A percentile compares a stretch with the other conserved stretches of the same genome.
Conservation (phyloP, 257 asterid species). For the Rauvolfia tetraphylla region DNA sequence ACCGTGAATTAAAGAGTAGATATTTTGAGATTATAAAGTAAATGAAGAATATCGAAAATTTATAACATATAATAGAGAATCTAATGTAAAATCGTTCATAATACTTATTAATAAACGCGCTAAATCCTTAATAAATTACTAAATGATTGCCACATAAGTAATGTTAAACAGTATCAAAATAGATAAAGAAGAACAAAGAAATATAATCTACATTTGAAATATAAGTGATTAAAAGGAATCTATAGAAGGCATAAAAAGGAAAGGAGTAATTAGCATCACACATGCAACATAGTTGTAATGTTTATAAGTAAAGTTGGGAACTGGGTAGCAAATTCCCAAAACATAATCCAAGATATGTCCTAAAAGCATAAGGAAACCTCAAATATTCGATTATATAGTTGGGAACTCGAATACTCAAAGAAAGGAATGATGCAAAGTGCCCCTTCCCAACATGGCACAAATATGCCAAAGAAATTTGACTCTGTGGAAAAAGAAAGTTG, state of each 20-base stretch:
- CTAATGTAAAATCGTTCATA: too few relatives aligned
- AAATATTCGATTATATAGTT: slow-evolving; percentile 12
- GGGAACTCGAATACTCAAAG: slow-evolving; percentile 14
- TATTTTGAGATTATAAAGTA: too few relatives aligned
- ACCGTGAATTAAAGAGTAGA: too few relatives aligned
- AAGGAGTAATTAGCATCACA: background rate
- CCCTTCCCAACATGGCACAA: slow-evolving; percentile 5
- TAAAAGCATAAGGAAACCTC: slow-evolving; percentile 1
- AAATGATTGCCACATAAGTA: background rate
- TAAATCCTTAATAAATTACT: background rate
- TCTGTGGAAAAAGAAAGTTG: background rate
- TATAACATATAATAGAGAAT: too few relatives aligned
- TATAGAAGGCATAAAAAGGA: background rate
- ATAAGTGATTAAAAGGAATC: background rate
- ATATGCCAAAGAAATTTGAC: slow-evolving; percentile 16
- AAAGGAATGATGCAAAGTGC: slow-evolving; percentile 24
- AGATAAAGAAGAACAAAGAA: background rate
- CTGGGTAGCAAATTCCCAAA: slow-evolving; percentile 3
- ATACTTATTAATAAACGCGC: too few relatives aligned
- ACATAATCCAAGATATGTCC: slow-evolving; percentile 12
- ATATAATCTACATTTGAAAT: background rate
- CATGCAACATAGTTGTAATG: background rate
- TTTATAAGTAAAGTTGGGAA: background rate
- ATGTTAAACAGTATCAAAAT: background rate
- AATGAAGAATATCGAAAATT: too few relatives aligned